Conservation (phyloP, 345 rosid genomes). For the Moricandia arvensis region DNA sequence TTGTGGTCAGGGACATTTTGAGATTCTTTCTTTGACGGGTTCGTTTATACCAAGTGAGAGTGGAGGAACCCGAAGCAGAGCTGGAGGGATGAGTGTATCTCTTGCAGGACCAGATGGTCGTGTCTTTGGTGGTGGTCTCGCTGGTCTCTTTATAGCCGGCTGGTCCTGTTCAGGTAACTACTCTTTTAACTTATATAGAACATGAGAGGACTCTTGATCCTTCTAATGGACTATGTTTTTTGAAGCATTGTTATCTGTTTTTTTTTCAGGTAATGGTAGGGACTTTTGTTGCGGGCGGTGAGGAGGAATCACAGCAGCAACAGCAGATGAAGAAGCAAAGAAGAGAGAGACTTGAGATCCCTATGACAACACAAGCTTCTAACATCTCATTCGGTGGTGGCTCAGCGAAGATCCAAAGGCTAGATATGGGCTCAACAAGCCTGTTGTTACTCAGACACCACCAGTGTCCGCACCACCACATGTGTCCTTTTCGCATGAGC, state of each 20-base stretch:
- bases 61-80: constrained; percentile 79
- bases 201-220: neutral
- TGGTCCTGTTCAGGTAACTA: constrained; percentile 87
- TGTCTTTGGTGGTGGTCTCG: constrained; percentile 91
- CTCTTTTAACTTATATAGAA: neutral
- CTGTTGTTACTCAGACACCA: constrained; percentile 32
- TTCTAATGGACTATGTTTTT: neutral
- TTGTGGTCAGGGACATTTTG: constrained; percentile 74
- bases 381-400: constrained; percentile 36
- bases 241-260: constrained; percentile 17
- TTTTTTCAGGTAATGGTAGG: constrained; percentile 70
- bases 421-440: constrained; percentile 23
- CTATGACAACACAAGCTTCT: constrained; percentile 22
- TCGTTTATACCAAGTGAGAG: constrained; percentile 66
- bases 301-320: constrained; percentile 42
- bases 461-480: constrained; percentile 26
- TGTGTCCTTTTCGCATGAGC: constrained; percentile 32
- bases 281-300: constrained; percentile 72
- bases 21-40: constrained; percentile 94
- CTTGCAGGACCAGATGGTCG: constrained; percentile 92
- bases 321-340: constrained; percentile 61
- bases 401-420: constrained; percentile 25
- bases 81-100: constrained; percentile 97
- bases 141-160: constrained; percentile 91
- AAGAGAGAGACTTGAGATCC: constrained; percentile 26